Conservation (phyloP, 768 basidiomycete genomes). For the Hypholoma sublateritium region DNA sequence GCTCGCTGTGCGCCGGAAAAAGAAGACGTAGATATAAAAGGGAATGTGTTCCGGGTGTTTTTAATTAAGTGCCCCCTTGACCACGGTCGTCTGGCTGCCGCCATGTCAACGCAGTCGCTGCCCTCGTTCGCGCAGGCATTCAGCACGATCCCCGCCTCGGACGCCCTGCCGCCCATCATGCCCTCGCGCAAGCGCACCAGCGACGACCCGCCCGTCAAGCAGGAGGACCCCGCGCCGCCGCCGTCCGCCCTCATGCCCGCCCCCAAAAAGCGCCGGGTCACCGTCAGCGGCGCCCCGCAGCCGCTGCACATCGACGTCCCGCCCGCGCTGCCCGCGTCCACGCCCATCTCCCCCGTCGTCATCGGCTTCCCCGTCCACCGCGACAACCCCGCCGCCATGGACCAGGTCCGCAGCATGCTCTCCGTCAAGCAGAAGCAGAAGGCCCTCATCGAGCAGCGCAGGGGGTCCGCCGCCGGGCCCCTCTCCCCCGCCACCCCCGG, state of each 20-base stretch:
- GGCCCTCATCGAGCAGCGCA: constrained; percentile 66
- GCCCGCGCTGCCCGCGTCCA: constrained; percentile 43
- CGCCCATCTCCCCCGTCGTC: constrained; percentile 67
- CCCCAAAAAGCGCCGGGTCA: constrained; percentile 69
- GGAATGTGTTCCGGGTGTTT: constrained; percentile 4
- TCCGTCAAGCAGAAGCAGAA: constrained; percentile 71
- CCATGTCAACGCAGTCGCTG: constrained; percentile 60
- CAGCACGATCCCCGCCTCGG: constrained; percentile 54
- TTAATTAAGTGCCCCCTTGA: constrained; percentile 12
- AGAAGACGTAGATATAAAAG: constrained; percentile 30
- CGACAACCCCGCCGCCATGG: constrained; percentile 58
- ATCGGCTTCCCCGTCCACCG: constrained; percentile 58
- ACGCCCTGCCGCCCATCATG: constrained; percentile 70
- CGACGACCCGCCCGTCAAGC: constrained; percentile 41
- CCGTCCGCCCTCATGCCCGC: constrained; percentile 44
- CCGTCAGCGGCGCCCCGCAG: constrained; percentile 60
- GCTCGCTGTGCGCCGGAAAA: constrained; percentile 59
- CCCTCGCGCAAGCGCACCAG: constrained; percentile 45
- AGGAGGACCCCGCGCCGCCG: constrained; percentile 27
- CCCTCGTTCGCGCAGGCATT: constrained; percentile 83
- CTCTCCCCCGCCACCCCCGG: constrained; percentile 31
- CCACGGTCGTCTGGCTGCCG: constrained; percentile 19
- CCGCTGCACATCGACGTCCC: constrained; percentile 54
- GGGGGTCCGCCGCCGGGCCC: constrained; percentile 54
- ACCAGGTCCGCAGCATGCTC: constrained; percentile 64